Percentiles rank a stretch among this genome's conserved stretches.
Evolutionary conservation across 1,284 basidiomycete species (phyloP).

Genomic region (Cystobasidiaceae sp.): DNA sequence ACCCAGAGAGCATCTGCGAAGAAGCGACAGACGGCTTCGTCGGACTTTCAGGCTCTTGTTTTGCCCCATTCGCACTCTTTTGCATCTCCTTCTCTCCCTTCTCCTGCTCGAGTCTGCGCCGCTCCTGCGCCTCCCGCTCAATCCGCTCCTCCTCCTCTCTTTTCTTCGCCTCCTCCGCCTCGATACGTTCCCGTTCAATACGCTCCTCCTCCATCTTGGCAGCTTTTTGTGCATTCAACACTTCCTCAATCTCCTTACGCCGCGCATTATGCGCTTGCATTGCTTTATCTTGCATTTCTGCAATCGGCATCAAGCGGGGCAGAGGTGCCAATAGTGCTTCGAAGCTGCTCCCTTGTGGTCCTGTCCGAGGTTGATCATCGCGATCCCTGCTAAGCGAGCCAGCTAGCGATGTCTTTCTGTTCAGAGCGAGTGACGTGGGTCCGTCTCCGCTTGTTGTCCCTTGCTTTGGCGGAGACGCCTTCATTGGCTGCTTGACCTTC

Average conservation of each 20-base stretch:
- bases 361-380: not conserved
- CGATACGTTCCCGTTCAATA: not conserved
- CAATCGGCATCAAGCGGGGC: constrained; percentile 6
- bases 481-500: not conserved
- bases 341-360: not conserved
- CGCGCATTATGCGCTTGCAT: constrained; percentile 28
- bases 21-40: not conserved
- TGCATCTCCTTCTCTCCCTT: constrained; percentile 8
- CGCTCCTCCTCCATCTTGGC: constrained; percentile 29
- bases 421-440: too few relatives aligned
- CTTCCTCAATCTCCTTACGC: constrained; percentile 6
- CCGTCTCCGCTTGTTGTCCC: too few relatives aligned
- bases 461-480: not conserved
- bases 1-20: too few relatives aligned
- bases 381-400: not conserved
- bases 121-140: constrained; percentile 6
- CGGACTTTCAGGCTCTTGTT: not conserved
- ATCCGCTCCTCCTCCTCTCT: constrained; percentile 1
- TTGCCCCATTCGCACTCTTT: not conserved
- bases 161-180: constrained; percentile 18
- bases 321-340: constrained; percentile 19
- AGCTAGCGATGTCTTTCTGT: not conserved
- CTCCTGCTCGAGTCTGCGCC: too few relatives aligned
- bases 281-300: constrained; percentile 28
- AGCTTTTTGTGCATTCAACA: constrained; percentile 1